phyloP scores from a whole-genome alignment of 441 rosid genomes.

The Adansonia madagascariensis region DNA sequence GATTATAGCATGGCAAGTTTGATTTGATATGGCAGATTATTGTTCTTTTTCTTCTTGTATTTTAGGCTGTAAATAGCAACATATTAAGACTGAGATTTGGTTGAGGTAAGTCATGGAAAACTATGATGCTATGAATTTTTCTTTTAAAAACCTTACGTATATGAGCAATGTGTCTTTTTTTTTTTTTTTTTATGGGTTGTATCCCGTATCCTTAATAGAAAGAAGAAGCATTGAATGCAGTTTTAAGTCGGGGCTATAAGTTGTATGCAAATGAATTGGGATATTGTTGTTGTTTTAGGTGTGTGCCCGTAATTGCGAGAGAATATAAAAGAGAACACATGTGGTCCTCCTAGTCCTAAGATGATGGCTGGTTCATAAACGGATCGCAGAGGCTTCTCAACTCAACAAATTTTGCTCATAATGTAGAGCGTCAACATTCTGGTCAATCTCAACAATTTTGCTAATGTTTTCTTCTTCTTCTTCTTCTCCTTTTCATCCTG shows the following conservation, averaged over 20 bases:
- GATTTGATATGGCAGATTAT: not conserved
- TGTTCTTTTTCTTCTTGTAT: not conserved
- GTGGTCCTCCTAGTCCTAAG: slow-evolving; percentile 62
- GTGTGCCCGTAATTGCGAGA: slow-evolving; percentile 91
- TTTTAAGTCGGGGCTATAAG: too few relatives aligned
- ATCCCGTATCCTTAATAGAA: too few relatives aligned
- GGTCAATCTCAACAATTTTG: slow-evolving; percentile 7
- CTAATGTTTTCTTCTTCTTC: not conserved
- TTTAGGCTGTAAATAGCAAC: not conserved
- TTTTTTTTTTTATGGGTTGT: too few relatives aligned
- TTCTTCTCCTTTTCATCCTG: not conserved
- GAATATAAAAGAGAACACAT: slow-evolving; percentile 75
- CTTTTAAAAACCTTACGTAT: too few relatives aligned
- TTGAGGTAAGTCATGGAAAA: not conserved
- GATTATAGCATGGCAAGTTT: slow-evolving; percentile 94
- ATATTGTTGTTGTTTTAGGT: slow-evolving; percentile 43
- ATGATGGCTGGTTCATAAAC: slow-evolving; percentile 1
- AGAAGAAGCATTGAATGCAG: not conserved
- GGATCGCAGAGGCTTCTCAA: slow-evolving; percentile 15
- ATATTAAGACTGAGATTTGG: not conserved
- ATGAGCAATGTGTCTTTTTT: too few relatives aligned
- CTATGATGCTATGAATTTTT: too few relatives aligned
- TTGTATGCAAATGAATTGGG: not conserved
- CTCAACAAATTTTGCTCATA: slow-evolving; percentile 42
- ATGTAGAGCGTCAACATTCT: slow-evolving; percentile 9